phyloP scores from a whole-genome alignment of 306 rosid genomes.

The Medicago ruthenica region DNA sequence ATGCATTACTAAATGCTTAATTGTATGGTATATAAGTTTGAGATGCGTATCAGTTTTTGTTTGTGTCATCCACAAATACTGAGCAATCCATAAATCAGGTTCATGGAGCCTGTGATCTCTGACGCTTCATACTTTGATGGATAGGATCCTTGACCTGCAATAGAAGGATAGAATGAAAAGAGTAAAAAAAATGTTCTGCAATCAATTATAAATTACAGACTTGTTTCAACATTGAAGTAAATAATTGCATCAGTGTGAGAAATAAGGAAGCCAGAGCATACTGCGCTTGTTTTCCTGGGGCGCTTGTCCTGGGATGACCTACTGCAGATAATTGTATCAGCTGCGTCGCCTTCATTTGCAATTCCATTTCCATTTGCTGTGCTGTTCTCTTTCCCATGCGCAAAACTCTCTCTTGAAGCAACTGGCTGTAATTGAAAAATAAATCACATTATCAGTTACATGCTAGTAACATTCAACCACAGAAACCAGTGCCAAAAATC shows the following conservation, averaged over 20 bases:
- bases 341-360: slow-evolving; percentile 58
- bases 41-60: slow-evolving; percentile 17
- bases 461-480: not conserved
- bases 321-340: slow-evolving; percentile 56
- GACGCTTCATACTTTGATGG: slow-evolving; percentile 80
- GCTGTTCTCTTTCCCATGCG: slow-evolving; percentile 57
- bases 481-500: not conserved
- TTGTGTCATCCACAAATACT: slow-evolving; percentile 22
- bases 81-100: slow-evolving; percentile 17
- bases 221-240: slow-evolving; percentile 20
- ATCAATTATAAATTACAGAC: slow-evolving; percentile 14
- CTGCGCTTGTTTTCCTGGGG: slow-evolving; percentile 90
- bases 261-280: slow-evolving; percentile 44
- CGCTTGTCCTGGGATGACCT: slow-evolving; percentile 73
- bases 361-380: slow-evolving; percentile 56
- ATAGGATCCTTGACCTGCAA: slow-evolving; percentile 93
- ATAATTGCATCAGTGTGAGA: slow-evolving; percentile 15
- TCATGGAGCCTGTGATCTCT: slow-evolving; percentile 66
- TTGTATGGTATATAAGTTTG: slow-evolving; percentile 20
- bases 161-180: slow-evolving; percentile 1
- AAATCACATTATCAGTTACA: slow-evolving; percentile 21
- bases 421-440: slow-evolving; percentile 62
- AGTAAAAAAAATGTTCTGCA: slow-evolving; percentile 3
- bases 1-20: slow-evolving; percentile 8
- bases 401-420: slow-evolving; percentile 86